phyloP scores from a whole-genome alignment of 2,329 filamentous ascomycete species.

The Colletotrichum sp. region DNA sequence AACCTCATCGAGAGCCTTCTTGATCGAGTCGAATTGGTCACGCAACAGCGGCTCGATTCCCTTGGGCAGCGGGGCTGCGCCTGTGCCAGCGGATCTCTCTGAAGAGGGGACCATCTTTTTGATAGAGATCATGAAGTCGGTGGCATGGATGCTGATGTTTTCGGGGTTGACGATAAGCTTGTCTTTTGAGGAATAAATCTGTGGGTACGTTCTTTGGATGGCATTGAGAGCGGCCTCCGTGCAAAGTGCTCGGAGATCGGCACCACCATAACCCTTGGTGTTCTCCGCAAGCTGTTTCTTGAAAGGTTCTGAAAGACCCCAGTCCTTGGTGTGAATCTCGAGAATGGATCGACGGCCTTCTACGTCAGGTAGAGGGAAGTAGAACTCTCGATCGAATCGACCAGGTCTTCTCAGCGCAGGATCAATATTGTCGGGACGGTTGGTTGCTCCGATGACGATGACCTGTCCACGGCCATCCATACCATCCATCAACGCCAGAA shows the following conservation, averaged over 20 bases:
- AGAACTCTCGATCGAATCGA: conserved; percentile 96
- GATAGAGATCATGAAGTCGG: conserved; percentile 96
- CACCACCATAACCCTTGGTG: conserved; percentile 96
- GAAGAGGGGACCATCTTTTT: conserved; percentile 97
- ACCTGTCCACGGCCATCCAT: conserved; percentile 99
- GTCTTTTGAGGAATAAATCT: conserved; percentile 90
- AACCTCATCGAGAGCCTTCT: conserved; percentile 71
- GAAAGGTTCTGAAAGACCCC: conserved; percentile 81
- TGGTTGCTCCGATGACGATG: conserved; percentile 98
- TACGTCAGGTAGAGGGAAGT: conserved; percentile 89
- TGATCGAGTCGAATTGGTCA: conserved; percentile 72
- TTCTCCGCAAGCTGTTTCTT: conserved; percentile 83
- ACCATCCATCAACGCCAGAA: conserved; percentile 94
- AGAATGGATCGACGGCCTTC: conserved; percentile 84
- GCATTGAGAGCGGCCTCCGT: conserved; percentile 96
- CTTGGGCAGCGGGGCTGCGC: conserved; percentile 79
- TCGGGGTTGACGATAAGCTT: conserved; percentile 88
- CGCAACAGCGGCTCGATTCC: conserved; percentile 82
- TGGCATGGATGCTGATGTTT: conserved; percentile 84
- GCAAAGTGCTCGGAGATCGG: conserved; percentile 90
- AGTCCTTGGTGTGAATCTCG: conserved; percentile 93
- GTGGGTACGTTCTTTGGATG: conserved; percentile 92
- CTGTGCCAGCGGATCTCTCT: conserved; percentile 84
- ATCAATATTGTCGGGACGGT: conserved; percentile 94
- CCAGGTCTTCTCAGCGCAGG: conserved; percentile 93